Evolutionary conservation across 345 rosid species (phyloP).

Genomic region (Raphanus raphanistrum): DNA sequence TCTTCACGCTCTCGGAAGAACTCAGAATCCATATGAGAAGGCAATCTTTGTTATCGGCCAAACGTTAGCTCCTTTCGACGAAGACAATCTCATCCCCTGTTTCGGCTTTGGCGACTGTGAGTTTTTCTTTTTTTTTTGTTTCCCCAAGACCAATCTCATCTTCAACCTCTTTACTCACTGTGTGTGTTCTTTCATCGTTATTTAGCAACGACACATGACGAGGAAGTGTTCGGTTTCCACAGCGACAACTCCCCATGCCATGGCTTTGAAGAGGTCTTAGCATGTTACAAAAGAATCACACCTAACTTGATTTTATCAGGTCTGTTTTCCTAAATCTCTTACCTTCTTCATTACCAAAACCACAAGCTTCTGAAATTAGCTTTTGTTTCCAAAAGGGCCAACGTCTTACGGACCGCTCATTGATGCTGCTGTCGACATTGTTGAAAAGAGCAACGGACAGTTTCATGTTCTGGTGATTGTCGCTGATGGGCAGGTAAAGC

Average conservation of each 20-base stretch:
- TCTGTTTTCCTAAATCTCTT: background rate
- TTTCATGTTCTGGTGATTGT: conserved; percentile 73
- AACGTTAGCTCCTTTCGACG: conserved; percentile 83
- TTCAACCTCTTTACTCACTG: background rate
- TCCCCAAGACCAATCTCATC: background rate
- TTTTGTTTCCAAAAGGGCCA: conserved; percentile 52
- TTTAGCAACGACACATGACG: conserved; percentile 75
- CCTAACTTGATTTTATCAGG: conserved; percentile 70
- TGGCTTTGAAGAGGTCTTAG: conserved; percentile 84
- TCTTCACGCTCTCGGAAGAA: conserved; percentile 56
- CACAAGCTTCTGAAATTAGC: background rate
- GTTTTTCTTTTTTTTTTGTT: background rate
- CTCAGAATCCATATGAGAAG: conserved; percentile 77
- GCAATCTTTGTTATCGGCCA: conserved; percentile 74
- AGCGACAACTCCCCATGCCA: conserved; percentile 68
- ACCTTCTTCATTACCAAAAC: background rate
- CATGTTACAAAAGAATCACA: conserved; percentile 60
- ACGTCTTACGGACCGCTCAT: conserved; percentile 74
- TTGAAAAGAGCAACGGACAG: conserved; percentile 67
- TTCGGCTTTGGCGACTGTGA: conserved; percentile 83
- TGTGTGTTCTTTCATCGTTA: background rate
- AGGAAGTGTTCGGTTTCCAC: conserved; percentile 71
- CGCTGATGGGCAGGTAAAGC: conserved; percentile 83
- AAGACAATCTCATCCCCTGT: conserved; percentile 80
- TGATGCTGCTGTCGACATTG: conserved; percentile 66